Conservation (phyloP, 148 eudicot species). For the Nyssa sinensis region DNA sequence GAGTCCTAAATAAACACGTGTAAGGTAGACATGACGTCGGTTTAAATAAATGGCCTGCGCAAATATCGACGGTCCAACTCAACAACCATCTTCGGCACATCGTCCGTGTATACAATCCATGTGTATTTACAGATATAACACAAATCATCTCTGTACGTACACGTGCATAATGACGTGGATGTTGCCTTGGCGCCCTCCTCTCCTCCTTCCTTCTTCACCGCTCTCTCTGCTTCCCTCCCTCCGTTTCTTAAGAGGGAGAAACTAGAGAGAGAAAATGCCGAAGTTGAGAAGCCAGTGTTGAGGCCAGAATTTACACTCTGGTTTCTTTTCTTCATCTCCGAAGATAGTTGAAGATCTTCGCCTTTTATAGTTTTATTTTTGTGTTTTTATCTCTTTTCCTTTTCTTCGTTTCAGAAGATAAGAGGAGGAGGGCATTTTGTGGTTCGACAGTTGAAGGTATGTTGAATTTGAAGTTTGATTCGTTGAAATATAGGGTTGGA, state of each 20-base stretch:
- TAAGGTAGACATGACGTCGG: conserved; percentile 10
- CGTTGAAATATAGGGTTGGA: neutral
- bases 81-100: conserved; percentile 22
- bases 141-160: conserved; percentile 35
- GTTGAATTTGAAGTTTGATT: conserved; percentile 5
- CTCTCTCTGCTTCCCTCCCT: conserved; percentile 12
- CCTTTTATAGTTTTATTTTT: neutral
- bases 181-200: conserved; percentile 45
- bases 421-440: neutral
- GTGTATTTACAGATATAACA: conserved; percentile 8
- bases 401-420: neutral
- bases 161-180: conserved; percentile 88
- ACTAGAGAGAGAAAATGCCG: conserved; percentile 26
- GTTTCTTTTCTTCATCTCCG: conserved; percentile 5
- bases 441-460: conserved; percentile 2
- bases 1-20: conserved; percentile 32
- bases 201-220: neutral
- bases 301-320: neutral
- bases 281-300: conserved; percentile 18
- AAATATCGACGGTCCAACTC: conserved; percentile 29
- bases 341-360: conserved; percentile 1
- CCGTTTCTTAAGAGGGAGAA: conserved; percentile 3
- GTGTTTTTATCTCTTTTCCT: neutral
- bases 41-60: conserved; percentile 23
- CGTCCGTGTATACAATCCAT: neutral